Evolutionary conservation across 805 yeast species (phyloP).

Genomic region (Monosporozyma aquatica): DNA sequence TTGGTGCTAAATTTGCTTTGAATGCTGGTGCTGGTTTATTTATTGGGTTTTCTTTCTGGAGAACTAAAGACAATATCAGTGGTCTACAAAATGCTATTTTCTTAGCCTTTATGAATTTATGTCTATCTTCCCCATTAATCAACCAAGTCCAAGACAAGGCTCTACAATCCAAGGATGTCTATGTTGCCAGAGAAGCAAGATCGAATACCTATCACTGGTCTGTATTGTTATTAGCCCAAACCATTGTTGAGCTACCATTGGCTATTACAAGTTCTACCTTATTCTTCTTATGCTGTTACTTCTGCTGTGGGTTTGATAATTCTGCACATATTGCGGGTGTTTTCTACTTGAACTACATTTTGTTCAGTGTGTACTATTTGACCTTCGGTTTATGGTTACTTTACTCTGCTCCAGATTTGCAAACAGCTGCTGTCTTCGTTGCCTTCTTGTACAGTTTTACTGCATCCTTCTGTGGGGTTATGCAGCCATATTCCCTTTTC

Average conservation of each 20-base stretch:
- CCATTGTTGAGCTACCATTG: slow-evolving; percentile 53
- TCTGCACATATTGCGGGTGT: slow-evolving; percentile 42
- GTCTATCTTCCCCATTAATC: slow-evolving; percentile 48
- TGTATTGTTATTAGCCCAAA: slow-evolving; percentile 45
- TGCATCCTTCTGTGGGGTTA: slow-evolving; percentile 33
- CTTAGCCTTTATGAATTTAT: slow-evolving; percentile 50
- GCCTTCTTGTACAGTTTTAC: slow-evolving; percentile 34
- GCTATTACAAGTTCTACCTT: slow-evolving; percentile 41
- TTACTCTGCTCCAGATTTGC: slow-evolving; percentile 58
- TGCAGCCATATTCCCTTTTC: slow-evolving; percentile 34
- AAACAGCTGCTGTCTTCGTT: slow-evolving; percentile 55
- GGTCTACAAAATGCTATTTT: slow-evolving; percentile 59
- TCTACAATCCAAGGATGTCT: slow-evolving; percentile 49
- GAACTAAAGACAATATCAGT: slow-evolving; percentile 41
- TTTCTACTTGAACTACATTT: slow-evolving; percentile 36
- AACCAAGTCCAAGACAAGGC: slow-evolving; percentile 61
- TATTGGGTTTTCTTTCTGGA: slow-evolving; percentile 68
- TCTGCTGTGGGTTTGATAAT: slow-evolving; percentile 37
- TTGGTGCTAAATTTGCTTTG: slow-evolving; percentile 50
- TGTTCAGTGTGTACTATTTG: slow-evolving; percentile 36
- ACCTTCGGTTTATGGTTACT: slow-evolving; percentile 43
- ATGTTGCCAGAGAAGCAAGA: slow-evolving; percentile 61
- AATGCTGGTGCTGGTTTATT: slow-evolving; percentile 50
- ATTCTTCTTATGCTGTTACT: slow-evolving; percentile 45
- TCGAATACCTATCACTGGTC: slow-evolving; percentile 74